Evolutionary conservation across 305 asterid genomes (phyloP).

Genomic region (Fraxinus albicans): DNA sequence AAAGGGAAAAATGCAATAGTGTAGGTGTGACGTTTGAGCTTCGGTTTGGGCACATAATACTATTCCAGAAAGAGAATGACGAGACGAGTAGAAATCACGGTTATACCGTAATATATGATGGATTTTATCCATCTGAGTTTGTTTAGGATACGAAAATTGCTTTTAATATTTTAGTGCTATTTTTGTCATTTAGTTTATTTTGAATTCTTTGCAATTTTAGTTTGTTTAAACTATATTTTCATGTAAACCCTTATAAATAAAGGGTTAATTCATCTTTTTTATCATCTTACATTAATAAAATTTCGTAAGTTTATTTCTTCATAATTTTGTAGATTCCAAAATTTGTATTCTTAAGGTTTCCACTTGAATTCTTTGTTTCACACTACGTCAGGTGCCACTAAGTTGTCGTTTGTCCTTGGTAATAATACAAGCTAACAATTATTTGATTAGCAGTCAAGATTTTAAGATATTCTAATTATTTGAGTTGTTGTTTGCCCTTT

Average conservation of each 20-base stretch:
- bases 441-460: not conserved
- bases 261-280: not conserved
- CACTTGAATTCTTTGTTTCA: not conserved
- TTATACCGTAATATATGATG: not conserved
- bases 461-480: not conserved
- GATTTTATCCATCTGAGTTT: not conserved
- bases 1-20: not conserved
- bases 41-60: not conserved
- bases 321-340: not conserved
- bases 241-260: not conserved
- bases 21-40: not conserved
- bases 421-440: not conserved
- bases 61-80: not conserved
- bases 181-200: not conserved
- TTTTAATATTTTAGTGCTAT: no score
- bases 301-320: not conserved
- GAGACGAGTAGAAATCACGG: not conserved
- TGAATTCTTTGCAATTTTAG: not conserved
- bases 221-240: not conserved
- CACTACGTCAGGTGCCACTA: not conserved
- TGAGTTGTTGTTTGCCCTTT: not conserved
- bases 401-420: not conserved
- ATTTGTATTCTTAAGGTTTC: not conserved
- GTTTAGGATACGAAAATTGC: not conserved
- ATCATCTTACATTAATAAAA: not conserved